phyloP scores from a whole-genome alignment of 1,284 basidiomycete genomes.

The Rhodotorula sp. region DNA sequence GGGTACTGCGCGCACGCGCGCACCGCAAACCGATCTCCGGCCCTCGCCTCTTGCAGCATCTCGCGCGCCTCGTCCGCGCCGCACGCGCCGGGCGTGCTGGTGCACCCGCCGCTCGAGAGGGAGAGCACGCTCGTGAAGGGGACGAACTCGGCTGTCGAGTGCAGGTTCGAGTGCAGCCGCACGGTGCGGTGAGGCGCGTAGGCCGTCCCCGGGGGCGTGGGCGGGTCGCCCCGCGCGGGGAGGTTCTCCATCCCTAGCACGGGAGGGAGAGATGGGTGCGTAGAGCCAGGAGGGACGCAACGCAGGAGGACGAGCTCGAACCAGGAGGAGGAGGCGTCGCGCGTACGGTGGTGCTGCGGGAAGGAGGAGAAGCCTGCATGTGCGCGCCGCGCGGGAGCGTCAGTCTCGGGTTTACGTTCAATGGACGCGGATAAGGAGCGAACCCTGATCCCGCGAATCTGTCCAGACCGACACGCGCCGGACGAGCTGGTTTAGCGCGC shows the following conservation, averaged over 20 bases:
- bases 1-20: constrained; percentile 32
- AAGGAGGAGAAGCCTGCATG: constrained; percentile 26
- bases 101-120: neutral
- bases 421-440: neutral
- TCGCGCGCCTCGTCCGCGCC: neutral
- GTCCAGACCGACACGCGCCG: constrained; percentile 15
- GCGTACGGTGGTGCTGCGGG: constrained; percentile 22
- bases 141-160: constrained; percentile 7
- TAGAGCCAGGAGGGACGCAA: neutral
- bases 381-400: too few relatives aligned
- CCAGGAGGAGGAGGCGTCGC: constrained; percentile 28
- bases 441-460: constrained; percentile 31
- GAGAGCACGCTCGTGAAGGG: neutral
- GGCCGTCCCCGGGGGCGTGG: neutral
- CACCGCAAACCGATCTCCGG: constrained; percentile 21
- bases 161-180: constrained; percentile 24
- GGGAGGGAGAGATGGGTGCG: too few relatives aligned
- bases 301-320: constrained; percentile 28
- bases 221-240: neutral
- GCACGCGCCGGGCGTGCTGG: too few relatives aligned
- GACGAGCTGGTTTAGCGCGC: neutral
- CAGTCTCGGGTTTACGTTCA: neutral
- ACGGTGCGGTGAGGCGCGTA: neutral
- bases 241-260: too few relatives aligned
- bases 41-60: neutral